Percentiles rank a stretch among this genome's conserved stretches.
Evolutionary conservation across 495 filamentous ascomycete species (phyloP).

Genomic region (Lasiosphaeria ovina): DNA sequence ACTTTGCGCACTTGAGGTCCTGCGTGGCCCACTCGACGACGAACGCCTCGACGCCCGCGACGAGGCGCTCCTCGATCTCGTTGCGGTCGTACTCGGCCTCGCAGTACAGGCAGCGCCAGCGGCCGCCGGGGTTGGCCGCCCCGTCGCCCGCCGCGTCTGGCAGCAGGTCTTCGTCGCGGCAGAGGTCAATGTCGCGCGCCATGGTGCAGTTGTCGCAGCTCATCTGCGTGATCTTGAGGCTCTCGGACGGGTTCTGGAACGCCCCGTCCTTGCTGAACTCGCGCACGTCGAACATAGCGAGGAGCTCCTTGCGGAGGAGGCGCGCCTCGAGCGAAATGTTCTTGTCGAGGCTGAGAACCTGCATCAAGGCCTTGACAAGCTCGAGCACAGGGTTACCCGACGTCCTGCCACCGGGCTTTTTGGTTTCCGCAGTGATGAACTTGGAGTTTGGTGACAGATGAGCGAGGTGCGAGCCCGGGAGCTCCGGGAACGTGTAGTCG

Average conservation of each 20-base stretch:
- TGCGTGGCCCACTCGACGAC: conserved; percentile 82
- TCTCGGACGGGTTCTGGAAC: conserved; percentile 82
- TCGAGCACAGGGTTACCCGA: conserved; percentile 79
- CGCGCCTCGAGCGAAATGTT: conserved; percentile 83
- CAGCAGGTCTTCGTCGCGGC: conserved; percentile 83
- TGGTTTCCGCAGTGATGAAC: not conserved
- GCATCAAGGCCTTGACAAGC: conserved; percentile 86
- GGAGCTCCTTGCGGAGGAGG: conserved; percentile 80
- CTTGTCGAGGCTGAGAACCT: conserved; percentile 85
- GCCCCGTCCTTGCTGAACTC: conserved; percentile 86
- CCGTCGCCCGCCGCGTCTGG: conserved; percentile 35
- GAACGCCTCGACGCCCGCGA: conserved; percentile 70
- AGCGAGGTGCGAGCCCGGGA: conserved; percentile 69
- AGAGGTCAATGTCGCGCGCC: conserved; percentile 86
- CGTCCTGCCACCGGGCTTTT: conserved; percentile 22
- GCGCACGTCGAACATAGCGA: conserved; percentile 85
- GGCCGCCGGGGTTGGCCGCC: conserved; percentile 23
- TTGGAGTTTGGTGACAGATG: conserved; percentile 12
- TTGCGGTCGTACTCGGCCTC: conserved; percentile 70
- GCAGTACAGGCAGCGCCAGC: conserved; percentile 81
- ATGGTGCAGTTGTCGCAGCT: conserved; percentile 86
- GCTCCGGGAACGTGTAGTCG: conserved; percentile 83
- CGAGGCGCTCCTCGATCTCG: conserved; percentile 77
- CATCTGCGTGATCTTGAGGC: conserved; percentile 68
- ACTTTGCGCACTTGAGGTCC: conserved; percentile 81